Evolutionary conservation across 805 yeast genomes (phyloP).

Genomic region (Nakazawaea ernobii): DNA sequence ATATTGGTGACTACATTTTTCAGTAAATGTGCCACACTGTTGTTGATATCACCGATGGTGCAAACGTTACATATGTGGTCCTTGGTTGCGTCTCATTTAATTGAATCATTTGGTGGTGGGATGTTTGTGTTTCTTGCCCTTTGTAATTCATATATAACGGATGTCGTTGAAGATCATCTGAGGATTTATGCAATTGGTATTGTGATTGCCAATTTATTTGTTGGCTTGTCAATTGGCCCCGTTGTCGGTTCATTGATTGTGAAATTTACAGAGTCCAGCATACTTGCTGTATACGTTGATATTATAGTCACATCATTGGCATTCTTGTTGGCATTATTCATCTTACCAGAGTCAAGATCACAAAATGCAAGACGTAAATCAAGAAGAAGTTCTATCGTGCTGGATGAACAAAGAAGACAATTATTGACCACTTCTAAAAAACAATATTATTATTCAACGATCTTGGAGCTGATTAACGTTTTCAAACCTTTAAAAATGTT

Average conservation of each 20-base stretch:
- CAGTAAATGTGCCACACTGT: conserved; percentile 11
- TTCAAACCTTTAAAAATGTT: conserved; percentile 47
- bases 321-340: conserved; percentile 27
- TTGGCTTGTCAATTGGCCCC: conserved; percentile 65
- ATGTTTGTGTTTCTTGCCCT: conserved; percentile 48
- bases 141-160: conserved; percentile 66
- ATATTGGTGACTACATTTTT: conserved; percentile 15
- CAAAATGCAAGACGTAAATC: conserved; percentile 46
- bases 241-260: conserved; percentile 41
- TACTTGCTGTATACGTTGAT: conserved; percentile 26
- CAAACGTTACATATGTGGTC: conserved; percentile 24
- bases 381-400: conserved; percentile 24
- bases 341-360: conserved; percentile 64
- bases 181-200: conserved; percentile 57
- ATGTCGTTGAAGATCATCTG: conserved; percentile 57
- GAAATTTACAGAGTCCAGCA: conserved; percentile 20
- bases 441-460: neutral
- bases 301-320: conserved; percentile 24
- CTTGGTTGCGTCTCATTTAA: conserved; percentile 36
- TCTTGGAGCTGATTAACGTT: conserved; percentile 18
- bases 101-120: conserved; percentile 61
- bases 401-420: conserved; percentile 5
- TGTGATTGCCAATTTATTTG: conserved; percentile 50
- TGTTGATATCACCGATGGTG: conserved; percentile 19
- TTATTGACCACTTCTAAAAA: neutral